Conservation (phyloP, 768 basidiomycete species). For the Phanerodontia chrysosporium region DNA sequence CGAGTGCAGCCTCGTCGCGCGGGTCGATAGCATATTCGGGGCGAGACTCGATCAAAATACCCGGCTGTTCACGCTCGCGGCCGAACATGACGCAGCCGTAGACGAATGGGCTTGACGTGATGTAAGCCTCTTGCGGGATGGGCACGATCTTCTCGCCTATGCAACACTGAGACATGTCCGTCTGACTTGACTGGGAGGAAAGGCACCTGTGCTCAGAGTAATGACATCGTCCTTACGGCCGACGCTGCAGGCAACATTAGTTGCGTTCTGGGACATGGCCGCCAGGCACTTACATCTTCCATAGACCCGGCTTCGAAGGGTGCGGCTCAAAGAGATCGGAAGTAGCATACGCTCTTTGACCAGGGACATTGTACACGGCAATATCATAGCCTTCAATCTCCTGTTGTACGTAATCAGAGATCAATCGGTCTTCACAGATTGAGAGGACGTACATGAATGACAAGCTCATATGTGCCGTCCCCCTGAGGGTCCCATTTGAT, state of each 20-base stretch:
- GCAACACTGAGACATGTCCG: neutral
- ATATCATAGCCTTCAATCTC: slow-evolving; percentile 7
- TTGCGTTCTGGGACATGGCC: neutral
- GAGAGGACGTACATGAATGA: slow-evolving; percentile 7
- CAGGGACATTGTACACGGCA: slow-evolving; percentile 6
- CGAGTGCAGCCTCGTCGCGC: slow-evolving; percentile 17
- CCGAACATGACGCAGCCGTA: slow-evolving; percentile 35
- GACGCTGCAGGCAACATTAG: neutral
- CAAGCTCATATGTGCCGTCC: slow-evolving; percentile 15
- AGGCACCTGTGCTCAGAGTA: neutral
- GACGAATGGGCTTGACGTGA: slow-evolving; percentile 25
- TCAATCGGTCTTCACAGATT: neutral
- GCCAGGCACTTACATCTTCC: slow-evolving; percentile 8
- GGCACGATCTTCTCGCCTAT: slow-evolving; percentile 14
- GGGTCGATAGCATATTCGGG: slow-evolving; percentile 24
- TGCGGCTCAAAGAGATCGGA: slow-evolving; percentile 9
- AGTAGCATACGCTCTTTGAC: slow-evolving; percentile 17
- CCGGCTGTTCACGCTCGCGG: slow-evolving; percentile 30
- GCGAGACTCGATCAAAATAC: slow-evolving; percentile 33
- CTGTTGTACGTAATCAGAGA: neutral
- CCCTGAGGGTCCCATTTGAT: slow-evolving; percentile 9
- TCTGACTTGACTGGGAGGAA: neutral
- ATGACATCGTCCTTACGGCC: slow-evolving; percentile 11
- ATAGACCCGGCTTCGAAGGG: slow-evolving; percentile 9
- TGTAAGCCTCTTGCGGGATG: slow-evolving; percentile 29